Evolutionary conservation across 1,284 basidiomycete species (phyloP), one percentile per base, ranked within the genome.

Genomic region (Wallemia mellicola): DNA sequence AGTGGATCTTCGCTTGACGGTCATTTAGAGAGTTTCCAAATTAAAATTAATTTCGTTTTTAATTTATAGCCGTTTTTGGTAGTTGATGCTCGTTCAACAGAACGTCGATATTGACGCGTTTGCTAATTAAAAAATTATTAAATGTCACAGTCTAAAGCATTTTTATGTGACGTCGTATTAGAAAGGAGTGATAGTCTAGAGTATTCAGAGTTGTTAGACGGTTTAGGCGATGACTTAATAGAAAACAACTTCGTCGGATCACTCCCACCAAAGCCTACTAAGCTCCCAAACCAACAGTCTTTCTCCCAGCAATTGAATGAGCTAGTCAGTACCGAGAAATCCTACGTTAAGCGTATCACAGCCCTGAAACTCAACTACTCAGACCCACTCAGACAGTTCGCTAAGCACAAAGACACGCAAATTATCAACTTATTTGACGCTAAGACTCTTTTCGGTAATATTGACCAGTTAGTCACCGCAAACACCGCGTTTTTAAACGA

Each of bases 391-490:
- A 79, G 88, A 24, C 78, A 78, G 59, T 92, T 89, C 67, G 80
- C 92, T 27, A 77, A 79, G 61, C 80, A 77, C 67, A 84, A 85
- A 66, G 82, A 83, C 63, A 87, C 83, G 0, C 79, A 82, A 54
- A 87, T 95, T 64, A 78, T 96, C 58, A 82, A 84, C 1, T 72
- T 79, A 22, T 94, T 92, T 68, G 85, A 94, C 67, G 86, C 91
- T 24, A 92, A 88, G 65, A 82, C 79, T 0, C 75, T 96, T 27
- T 96, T 96, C 65, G 86, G 86, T 59, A 96, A 96, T 69, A 79
- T 95, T 57, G 91, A 94, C 69, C 81, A 79, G 58, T 76, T 96
- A 15, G 69, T 95, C 1, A 83, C 82, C 0, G 83, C 88, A 9
- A 89, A 94, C 64, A 81, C 84, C 65, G 80, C 82, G 0, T 91